Evolutionary conservation across 2,329 filamentous ascomycete species (phyloP).

Genomic region (Fusarium luffae): DNA sequence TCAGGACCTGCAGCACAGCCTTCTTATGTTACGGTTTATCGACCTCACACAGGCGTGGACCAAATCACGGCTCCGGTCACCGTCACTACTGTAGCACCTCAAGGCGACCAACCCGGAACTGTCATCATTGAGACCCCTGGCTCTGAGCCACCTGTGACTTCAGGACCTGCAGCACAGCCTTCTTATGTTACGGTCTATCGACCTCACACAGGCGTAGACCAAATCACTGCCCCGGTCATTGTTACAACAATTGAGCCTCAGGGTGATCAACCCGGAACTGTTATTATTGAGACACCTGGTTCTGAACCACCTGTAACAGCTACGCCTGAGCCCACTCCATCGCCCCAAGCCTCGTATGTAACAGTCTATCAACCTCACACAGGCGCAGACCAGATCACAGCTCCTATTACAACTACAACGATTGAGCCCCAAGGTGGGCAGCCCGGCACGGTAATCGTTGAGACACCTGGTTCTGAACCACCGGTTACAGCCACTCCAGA

Average conservation of each 20-base stretch:
- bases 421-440: constrained; percentile 8
- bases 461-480: neutral
- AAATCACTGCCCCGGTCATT: too few species aligned
- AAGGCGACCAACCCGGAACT: neutral
- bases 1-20: constrained; percentile 3
- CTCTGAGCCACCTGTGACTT: too few species aligned
- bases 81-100: too few species aligned
- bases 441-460: constrained; percentile 27
- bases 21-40: neutral
- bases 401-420: neutral
- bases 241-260: too few species aligned
- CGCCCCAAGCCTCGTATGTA: too few species aligned
- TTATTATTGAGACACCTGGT: neutral
- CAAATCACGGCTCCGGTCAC: neutral
- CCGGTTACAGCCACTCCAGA: neutral
- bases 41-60: neutral
- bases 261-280: neutral
- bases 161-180: too few species aligned
- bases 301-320: too few species aligned
- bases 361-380: too few species aligned
- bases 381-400: too few species aligned
- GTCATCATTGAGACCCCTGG: neutral
- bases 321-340: too few species aligned
- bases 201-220: too few species aligned
- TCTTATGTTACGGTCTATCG: too few species aligned